phyloP scores from a whole-genome alignment of 768 basidiomycete species.

The Cubamyces sp. region DNA sequence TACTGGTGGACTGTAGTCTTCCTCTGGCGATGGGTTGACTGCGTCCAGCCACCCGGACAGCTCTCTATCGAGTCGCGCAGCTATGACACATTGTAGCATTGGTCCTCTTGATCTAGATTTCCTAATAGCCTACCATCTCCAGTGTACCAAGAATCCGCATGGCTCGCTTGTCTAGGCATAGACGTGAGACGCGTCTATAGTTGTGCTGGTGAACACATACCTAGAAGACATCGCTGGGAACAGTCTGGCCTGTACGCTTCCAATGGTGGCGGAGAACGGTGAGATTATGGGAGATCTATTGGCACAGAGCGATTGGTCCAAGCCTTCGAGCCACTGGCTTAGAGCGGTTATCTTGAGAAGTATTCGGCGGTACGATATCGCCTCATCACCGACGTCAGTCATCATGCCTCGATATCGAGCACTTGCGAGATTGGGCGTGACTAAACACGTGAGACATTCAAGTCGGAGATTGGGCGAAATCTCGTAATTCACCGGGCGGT shows the following conservation, averaged over 20 bases:
- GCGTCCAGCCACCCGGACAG: constrained; percentile 64
- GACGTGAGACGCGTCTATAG: not conserved
- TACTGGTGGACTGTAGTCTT: constrained; percentile 67
- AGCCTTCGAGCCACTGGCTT: no score
- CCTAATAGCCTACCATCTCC: constrained; percentile 52
- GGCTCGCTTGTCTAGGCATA: constrained; percentile 61
- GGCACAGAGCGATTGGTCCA: no score
- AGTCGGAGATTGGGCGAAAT: constrained; percentile 1
- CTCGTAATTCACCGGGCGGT: not conserved
- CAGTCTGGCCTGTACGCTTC: not conserved
- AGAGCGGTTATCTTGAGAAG: not conserved
- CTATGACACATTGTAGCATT: constrained; percentile 41
- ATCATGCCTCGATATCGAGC: not conserved
- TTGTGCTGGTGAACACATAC: not conserved
- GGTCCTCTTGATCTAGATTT: not conserved
- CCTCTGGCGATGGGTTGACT: constrained; percentile 51
- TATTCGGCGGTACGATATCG: not conserved
- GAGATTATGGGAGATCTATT: no score
- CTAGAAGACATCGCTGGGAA: not conserved
- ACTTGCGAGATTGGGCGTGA: not conserved
- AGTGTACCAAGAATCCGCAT: constrained; percentile 93
- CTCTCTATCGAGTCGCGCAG: constrained; percentile 57
- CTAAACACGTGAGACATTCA: not conserved
- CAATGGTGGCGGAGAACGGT: not conserved
- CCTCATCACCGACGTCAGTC: constrained; percentile 13